phyloP scores from a whole-genome alignment of 2,329 filamentous ascomycete species.

The Colletotrichum sp. region DNA sequence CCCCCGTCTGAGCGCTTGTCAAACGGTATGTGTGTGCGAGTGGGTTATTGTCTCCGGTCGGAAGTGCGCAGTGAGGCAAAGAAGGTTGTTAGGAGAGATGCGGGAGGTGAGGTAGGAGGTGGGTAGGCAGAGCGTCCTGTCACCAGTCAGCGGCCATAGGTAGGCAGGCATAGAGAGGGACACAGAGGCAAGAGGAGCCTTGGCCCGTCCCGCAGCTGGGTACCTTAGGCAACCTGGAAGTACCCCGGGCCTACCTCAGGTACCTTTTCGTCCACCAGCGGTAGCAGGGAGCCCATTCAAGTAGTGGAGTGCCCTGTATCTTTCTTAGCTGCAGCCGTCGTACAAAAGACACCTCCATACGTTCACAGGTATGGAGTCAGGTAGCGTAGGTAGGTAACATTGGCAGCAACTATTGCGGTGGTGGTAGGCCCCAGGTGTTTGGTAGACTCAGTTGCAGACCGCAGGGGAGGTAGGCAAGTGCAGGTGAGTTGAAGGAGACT shows the following conservation, averaged over 20 bases:
- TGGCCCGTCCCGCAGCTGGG: background rate
- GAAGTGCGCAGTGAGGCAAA: slow-evolving; percentile 10
- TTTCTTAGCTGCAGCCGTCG: background rate
- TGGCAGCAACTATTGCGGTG: background rate
- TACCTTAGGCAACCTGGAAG: background rate
- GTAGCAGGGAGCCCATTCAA: background rate
- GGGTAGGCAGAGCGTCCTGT: background rate
- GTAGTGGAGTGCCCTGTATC: background rate
- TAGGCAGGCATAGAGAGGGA: background rate
- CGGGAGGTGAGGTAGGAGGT: slow-evolving; percentile 5
- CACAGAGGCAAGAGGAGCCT: background rate
- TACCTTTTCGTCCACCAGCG: background rate
- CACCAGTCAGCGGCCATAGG: background rate
- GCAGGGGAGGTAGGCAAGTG: background rate
- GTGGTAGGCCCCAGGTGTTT: background rate
- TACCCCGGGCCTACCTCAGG: background rate
- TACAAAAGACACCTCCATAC: background rate
- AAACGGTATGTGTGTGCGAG: slow-evolving; percentile 19
- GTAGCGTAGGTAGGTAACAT: background rate
- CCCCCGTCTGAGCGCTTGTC: slow-evolving; percentile 21
- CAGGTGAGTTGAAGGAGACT: background rate
- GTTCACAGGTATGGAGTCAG: background rate
- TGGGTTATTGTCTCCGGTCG: slow-evolving; percentile 8
- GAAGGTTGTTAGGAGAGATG: slow-evolving; percentile 3
- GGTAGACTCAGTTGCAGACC: background rate